These are phyloP conservation scores for Dictyostelium purpureum DNA, from an alignment of 78 protist species.

Conservation along the genomic window DNA sequence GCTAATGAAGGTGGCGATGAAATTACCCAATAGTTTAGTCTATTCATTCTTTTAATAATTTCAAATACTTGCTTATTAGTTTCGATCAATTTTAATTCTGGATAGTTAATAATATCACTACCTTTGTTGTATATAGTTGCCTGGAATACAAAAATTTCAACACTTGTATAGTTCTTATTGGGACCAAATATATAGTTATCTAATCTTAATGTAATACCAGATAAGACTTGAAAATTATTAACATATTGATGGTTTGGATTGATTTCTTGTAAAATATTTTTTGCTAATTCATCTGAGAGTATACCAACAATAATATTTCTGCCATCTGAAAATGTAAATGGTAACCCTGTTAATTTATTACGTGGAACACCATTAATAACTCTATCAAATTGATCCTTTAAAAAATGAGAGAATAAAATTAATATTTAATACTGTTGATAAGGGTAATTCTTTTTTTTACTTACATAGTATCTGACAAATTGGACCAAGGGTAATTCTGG, in stretches of 20 bases:
- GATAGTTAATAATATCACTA: neutral
- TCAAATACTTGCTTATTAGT: neutral
- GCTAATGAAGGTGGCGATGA: neutral
- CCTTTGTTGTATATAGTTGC: neutral
- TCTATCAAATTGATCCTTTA: too few relatives aligned
- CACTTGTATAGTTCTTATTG: neutral
- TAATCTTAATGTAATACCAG: neutral
- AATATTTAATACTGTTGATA: neutral
- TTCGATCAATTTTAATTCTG: neutral
- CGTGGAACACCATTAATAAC: too few relatives aligned
- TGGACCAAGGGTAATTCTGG: neutral
- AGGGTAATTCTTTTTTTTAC: neutral
- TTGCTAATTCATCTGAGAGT: neutral
- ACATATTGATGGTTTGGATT: too few relatives aligned
- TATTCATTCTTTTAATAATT: conserved; percentile 1
- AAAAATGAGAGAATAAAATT: too few relatives aligned
- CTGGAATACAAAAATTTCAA: neutral
- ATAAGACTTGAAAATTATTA: neutral
- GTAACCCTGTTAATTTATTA: neutral
- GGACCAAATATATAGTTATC: neutral
- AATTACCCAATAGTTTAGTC: neutral
- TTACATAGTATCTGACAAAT: conserved; percentile 10
- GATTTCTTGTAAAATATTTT: neutral
- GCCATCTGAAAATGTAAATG: conserved; percentile 10
- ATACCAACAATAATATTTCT: neutral